Base-by-base conservation (phyloP, 2,329 filamentous ascomycete species). In the Dothistroma pini region DNA sequence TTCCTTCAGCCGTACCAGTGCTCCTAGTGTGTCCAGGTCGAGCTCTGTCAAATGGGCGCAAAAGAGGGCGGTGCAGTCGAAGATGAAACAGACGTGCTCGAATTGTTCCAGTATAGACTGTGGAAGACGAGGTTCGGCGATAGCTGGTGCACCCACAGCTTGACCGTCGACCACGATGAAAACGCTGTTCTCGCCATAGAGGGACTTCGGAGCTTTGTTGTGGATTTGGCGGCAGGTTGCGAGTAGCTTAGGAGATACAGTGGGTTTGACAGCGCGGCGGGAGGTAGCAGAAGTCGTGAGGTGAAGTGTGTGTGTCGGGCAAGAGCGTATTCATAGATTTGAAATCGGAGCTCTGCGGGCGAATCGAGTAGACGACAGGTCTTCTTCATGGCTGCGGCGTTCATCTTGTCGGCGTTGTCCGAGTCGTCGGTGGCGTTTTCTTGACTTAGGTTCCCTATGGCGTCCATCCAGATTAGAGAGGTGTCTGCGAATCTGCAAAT, bases 101-200 rank as follows among this genome's bases (percentile, higher is more conserved):
- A 71, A 12, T 29, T 56, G 56, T 52, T 64, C 55, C 12, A 72
- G 61, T 1, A 67, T 60, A 29, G 25, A 38, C 51, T 66, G 68
- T 5, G 69, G 66, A 16, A 72, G 61, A 4, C 65, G 67, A 8
- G 55, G 51, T 34, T 67, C 63, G 44, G 67, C 56, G 31, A 71
- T 68, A 0, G 64, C 60, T 2, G 69, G 70, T 64, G 63, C 69
- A 60, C 61, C 64, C 14, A 64, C 66, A 32, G 69, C 69, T 63
- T 69, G 66, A 8, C 65, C 69, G 56, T 68, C 64, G 29, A 70
- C 29, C 14, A 59, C 35, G 62, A 71, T 52, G 54, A 52, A 72
- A 70, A 83, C 80, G 19, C 74, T 72, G 68, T 82, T 79, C 16
- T 70, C 68, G 4, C 72, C 71, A 65, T 80, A 81, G 14, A 82